Base-by-base conservation (phyloP, 176 grass and related monocot genomes). In the Dendrocalamus sinicus region DNA sequence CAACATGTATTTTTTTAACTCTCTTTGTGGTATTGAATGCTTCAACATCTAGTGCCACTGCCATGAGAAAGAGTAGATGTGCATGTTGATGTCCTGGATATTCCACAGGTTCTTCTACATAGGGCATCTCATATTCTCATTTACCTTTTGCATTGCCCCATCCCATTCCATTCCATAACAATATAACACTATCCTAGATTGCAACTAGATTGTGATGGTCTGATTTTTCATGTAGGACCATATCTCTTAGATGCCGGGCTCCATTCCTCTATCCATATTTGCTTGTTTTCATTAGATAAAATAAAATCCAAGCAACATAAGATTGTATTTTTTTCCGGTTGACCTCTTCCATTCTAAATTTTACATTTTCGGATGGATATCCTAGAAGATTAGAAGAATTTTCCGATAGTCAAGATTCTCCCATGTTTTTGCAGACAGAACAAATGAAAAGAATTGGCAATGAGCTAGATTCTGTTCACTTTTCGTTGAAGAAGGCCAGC, bases 401-500 rank as follows among this genome's bases (percentile, higher is more conserved):
- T 80, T 32, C 61, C 32, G 15, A 61, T 30, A 23, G 62, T 19
- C 16, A 57, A 60, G 57, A 46, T 62, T 26, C 10, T 65, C 12
- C 32, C 70, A 64, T 88, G 8, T 35, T 82, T 85, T 40, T 82
- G 15, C 81, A 94, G 89, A 91, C 84, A 78, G 87, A 91, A 16
- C 89, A 91, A 78, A 89, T 91, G 89, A 90, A 91, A 66, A 88
- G 77, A 50, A 87, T 91, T 43, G 89, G 68, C 12, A 85, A 91
- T 75, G 92, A 94, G 79, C 70, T 94, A 1, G 92, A 94, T 81
- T 66, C 92, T 58, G 87, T 91, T 78, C 92, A 94, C 44, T 94
- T 94, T 71, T 94, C 92, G 3, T 52, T 94, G 45, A 94, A 94
- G 83, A 94, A 91, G 73, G 92, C 89, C 67, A 91, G 86, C 55